Evolutionary conservation across 2,329 filamentous ascomycete genomes (phyloP).

Genomic region (Plectosphaerella cucumerina): DNA sequence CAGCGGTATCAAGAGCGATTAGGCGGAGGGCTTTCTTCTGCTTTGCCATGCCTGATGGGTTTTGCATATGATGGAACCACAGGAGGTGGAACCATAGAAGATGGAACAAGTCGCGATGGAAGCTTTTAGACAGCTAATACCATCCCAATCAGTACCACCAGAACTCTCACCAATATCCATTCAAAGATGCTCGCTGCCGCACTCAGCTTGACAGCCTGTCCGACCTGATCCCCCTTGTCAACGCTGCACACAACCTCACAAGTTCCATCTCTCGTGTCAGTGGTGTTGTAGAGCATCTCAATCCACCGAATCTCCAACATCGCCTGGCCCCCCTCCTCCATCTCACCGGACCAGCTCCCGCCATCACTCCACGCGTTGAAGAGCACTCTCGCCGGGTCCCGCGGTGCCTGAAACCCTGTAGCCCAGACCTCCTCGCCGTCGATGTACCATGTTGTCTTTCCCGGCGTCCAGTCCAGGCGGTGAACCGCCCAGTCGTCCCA

Average conservation of each 20-base stretch:
- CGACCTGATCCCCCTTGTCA: constrained; percentile 27
- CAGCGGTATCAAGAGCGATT: neutral
- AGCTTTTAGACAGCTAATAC: no score
- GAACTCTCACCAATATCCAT: no score
- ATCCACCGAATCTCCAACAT: constrained; percentile 60
- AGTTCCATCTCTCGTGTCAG: constrained; percentile 8
- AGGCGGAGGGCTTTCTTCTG: no score
- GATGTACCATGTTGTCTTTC: constrained; percentile 51
- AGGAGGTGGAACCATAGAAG: no score
- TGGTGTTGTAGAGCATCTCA: constrained; percentile 52
- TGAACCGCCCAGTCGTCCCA: constrained; percentile 57
- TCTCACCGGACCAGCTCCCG: constrained; percentile 55
- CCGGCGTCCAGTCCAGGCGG: constrained; percentile 55
- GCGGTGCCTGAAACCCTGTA: constrained; percentile 52
- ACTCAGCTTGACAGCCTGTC: constrained; percentile 32
- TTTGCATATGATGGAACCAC: no score
- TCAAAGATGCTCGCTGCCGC: constrained; percentile 7
- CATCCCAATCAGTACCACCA: no score
- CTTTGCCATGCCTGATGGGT: no score
- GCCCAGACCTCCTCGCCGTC: constrained; percentile 44
- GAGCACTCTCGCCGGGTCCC: constrained; percentile 46
- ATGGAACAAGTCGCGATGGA: no score
- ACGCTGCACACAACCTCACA: constrained; percentile 27
- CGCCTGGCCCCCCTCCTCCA: constrained; percentile 45
- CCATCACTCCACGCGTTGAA: constrained; percentile 61